Evolutionary conservation across 2,329 filamentous ascomycete species (phyloP), one percentile per base, ranked within the genome.

Genomic region (Neonectria neomacrospora): DNA sequence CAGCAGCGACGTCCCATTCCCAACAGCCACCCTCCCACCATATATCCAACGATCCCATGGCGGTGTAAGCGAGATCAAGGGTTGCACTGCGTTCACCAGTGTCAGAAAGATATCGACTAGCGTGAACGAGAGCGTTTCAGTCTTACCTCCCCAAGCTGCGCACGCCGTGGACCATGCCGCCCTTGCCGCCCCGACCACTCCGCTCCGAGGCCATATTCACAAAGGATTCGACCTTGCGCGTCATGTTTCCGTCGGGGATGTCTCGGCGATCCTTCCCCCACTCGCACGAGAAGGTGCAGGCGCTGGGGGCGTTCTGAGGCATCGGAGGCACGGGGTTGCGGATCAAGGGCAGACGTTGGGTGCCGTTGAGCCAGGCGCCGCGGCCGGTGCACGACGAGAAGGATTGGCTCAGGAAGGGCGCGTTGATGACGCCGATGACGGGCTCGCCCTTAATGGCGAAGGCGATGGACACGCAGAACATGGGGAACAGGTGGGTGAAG

Each of bases 21-120:
- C 91, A 93, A 72, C 90, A 93, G 0, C 91, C 91, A 3, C 90
- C 91, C 74, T 94, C 91, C 91, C 91, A 94, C 91, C 91, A 93
- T 11, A 93, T 92, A 77, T 94, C 91, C 68, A 93, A 89, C 0
- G 88, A 82, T 0, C 91, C 91, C 85, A 91, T 91, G 12, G 91
- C 91, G 10, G 88, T 87, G 74, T 93, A 94, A 0, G 90, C 91
- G 52, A 94, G 77, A 76, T 93, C 91, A 57, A 94, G 74, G 1
- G 91, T 92, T 9, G 91, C 91, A 72, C 90, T 90, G 3, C 8
- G 8, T 20, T 48, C 16, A 23, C 34, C 62, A 37, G 54, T 2
- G 66, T 42, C 22, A 39, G 37, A 12, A 12, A n/a, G 7, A 8
- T 10, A 5, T 6, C 14, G 11, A 22, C n/a, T 9, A 22, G 23